Evolutionary conservation across 1,284 basidiomycete genomes (phyloP).

Genomic region (Neonothopanus nambi): DNA sequence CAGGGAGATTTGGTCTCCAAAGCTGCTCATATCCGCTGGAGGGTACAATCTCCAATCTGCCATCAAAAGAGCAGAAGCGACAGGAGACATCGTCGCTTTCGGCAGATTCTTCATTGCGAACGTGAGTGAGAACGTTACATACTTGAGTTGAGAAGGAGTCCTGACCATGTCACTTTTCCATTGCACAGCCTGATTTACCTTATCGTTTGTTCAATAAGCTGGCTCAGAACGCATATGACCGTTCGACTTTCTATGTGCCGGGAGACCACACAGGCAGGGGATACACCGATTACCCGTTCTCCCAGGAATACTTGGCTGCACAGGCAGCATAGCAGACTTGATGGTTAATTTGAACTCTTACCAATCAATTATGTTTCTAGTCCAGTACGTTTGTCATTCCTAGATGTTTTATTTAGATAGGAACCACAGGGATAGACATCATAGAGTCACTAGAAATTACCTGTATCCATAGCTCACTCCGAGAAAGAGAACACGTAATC

Average conservation of each 20-base stretch:
- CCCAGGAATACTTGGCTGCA: no score
- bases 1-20: slow-evolving; percentile 22
- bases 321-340: no score
- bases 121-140: no score
- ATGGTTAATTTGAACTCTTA: no score
- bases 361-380: no score
- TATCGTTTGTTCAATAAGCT: not conserved
- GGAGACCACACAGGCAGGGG: slow-evolving; percentile 22
- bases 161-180: not conserved
- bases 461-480: no score
- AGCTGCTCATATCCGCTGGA: slow-evolving; percentile 26
- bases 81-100: slow-evolving; percentile 37
- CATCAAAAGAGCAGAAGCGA: slow-evolving; percentile 41
- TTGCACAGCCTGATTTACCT: not conserved
- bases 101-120: slow-evolving; percentile 47
- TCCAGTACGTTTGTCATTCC: no score
- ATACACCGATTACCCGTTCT: slow-evolving; percentile 33
- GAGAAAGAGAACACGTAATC: no score
- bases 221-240: not conserved
- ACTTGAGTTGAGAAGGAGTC: no score
- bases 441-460: no score
- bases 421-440: no score
- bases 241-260: not conserved
- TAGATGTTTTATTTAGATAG: no score
- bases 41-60: slow-evolving; percentile 28